Conservation (phyloP, 352 stramenopile genomes). For the Phytophthora chlamydospora region DNA sequence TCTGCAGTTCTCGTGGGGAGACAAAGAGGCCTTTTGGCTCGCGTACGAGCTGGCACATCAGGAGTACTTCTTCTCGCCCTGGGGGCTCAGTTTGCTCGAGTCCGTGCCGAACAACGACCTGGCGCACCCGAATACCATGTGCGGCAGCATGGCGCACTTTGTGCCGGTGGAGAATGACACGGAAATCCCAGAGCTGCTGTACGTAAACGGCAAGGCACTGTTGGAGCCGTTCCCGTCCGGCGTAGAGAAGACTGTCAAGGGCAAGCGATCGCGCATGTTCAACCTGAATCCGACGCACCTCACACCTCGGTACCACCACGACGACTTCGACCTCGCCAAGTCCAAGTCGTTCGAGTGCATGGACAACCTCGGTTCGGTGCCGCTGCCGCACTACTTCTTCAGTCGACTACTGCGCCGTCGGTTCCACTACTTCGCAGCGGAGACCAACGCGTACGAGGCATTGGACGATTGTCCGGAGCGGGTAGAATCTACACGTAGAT, state of each 20-base stretch:
- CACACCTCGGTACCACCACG: constrained; percentile 34
- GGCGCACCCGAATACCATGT: constrained; percentile 42
- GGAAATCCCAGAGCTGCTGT: constrained; percentile 35
- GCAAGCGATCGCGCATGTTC: constrained; percentile 44
- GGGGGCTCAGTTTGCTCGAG: constrained; percentile 41
- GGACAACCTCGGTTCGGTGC: constrained; percentile 42
- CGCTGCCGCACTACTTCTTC: constrained; percentile 48
- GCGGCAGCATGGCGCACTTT: constrained; percentile 54
- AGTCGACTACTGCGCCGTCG: constrained; percentile 42
- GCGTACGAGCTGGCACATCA: constrained; percentile 56
- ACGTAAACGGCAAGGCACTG: constrained; percentile 37
- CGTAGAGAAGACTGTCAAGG: constrained; percentile 40
- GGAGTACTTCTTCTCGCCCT: constrained; percentile 63
- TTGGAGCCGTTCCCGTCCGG: constrained; percentile 46
- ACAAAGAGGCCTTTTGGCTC: constrained; percentile 62
- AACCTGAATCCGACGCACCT: constrained; percentile 50
- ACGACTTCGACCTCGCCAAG: constrained; percentile 30
- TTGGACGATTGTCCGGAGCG: constrained; percentile 35
- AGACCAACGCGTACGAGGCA: constrained; percentile 47
- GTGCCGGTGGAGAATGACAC: constrained; percentile 34
- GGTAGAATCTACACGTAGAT: constrained; percentile 1
- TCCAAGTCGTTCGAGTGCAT: constrained; percentile 54
- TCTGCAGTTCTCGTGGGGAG: constrained; percentile 57
- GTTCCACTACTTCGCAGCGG: constrained; percentile 52
- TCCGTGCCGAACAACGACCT: constrained; percentile 45